Conservation (phyloP, 768 basidiomycete species). For the Crucibulum laeve region DNA sequence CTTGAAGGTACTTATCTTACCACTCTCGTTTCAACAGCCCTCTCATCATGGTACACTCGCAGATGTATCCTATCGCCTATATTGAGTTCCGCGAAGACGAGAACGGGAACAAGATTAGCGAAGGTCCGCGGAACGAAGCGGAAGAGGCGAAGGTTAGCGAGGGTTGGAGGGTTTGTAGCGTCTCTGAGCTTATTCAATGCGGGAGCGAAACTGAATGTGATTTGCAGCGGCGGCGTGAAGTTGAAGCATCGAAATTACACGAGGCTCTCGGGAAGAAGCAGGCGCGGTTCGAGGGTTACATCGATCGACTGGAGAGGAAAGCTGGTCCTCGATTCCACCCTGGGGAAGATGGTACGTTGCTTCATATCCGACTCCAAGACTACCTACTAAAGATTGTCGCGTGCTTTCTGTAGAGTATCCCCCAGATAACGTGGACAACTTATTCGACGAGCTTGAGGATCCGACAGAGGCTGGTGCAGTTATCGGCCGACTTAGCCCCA, state of each 20-base stretch:
- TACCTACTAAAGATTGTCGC: constrained; percentile 5
- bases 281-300: constrained; percentile 49
- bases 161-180: constrained; percentile 62
- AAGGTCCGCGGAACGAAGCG: constrained; percentile 62
- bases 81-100: constrained; percentile 58
- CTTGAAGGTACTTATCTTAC: constrained; percentile 42
- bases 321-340: constrained; percentile 43
- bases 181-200: neutral
- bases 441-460: constrained; percentile 67
- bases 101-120: constrained; percentile 42
- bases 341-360: constrained; percentile 31
- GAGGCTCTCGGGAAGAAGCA: constrained; percentile 54
- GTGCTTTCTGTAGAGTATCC: constrained; percentile 29
- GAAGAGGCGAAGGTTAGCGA: constrained; percentile 63
- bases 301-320: constrained; percentile 59
- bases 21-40: neutral
- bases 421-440: constrained; percentile 45
- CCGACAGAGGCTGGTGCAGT: constrained; percentile 36
- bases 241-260: constrained; percentile 54
- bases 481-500: constrained; percentile 33
- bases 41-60: neutral
- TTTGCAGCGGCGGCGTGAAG: constrained; percentile 51
- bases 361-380: constrained; percentile 1
- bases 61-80: constrained; percentile 77
- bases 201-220: constrained; percentile 1